Evolutionary conservation across 2,329 filamentous ascomycete species (phyloP).

Genomic region (Aspergillus caelatus): DNA sequence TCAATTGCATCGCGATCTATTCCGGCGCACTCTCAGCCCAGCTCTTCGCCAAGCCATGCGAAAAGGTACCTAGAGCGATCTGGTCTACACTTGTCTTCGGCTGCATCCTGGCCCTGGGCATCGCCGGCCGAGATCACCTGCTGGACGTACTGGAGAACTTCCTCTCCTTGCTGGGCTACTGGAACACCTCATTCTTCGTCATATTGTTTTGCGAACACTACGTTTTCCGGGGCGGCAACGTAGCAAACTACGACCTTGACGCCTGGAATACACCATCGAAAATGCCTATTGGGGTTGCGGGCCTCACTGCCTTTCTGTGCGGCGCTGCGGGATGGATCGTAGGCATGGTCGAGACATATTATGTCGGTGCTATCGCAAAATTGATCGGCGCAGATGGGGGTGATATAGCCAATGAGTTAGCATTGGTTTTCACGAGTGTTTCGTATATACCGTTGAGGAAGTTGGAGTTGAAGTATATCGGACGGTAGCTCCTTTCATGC

Average conservation of each 20-base stretch:
- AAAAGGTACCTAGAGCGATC: slow-evolving; percentile 50
- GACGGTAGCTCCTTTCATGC: slow-evolving; percentile 31
- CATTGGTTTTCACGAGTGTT: slow-evolving; percentile 53
- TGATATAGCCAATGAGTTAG: slow-evolving; percentile 57
- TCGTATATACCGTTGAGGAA: slow-evolving; percentile 53
- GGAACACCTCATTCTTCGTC: slow-evolving; percentile 53
- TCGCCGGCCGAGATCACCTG: slow-evolving; percentile 49
- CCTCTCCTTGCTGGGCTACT: slow-evolving; percentile 54
- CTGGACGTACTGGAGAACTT: slow-evolving; percentile 52
- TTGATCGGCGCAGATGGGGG: slow-evolving; percentile 51
- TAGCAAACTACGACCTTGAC: slow-evolving; percentile 52
- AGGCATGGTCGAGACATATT: slow-evolving; percentile 64
- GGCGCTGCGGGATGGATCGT: slow-evolving; percentile 56
- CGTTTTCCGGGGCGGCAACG: slow-evolving; percentile 48
- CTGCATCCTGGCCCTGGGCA: slow-evolving; percentile 49
- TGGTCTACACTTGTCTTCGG: slow-evolving; percentile 53
- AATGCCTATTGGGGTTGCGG: slow-evolving; percentile 51
- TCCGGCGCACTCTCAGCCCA: slow-evolving; percentile 39
- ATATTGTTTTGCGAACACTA: slow-evolving; percentile 55
- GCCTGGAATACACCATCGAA: slow-evolving; percentile 50
- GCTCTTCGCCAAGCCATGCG: slow-evolving; percentile 47
- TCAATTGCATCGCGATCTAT: slow-evolving; percentile 52
- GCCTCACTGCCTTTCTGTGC: slow-evolving; percentile 47
- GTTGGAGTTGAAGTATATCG: slow-evolving; percentile 52
- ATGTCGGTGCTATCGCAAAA: slow-evolving; percentile 50